Base-by-base conservation (phyloP, 2,329 filamentous ascomycete genomes). In the Aspergillus calidoustus region DNA sequence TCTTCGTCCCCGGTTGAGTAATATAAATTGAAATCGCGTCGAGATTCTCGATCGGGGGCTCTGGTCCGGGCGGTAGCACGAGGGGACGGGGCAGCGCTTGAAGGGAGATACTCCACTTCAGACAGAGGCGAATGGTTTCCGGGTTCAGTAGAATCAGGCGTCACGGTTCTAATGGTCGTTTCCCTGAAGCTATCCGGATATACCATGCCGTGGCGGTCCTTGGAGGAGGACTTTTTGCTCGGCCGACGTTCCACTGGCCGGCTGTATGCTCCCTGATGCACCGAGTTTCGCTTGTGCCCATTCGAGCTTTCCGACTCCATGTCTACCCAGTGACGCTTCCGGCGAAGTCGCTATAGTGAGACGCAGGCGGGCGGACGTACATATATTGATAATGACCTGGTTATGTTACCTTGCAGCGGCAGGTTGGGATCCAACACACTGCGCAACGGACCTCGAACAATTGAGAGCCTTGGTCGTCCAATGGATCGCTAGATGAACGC, bases 191-290 rank as follows among this genome's bases (percentile, higher is more conserved):
- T 79, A 64, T 82, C 80, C 31, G 78, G 77, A 63, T 81, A 81
- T 28, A 81, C 73, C 67, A 78, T 79, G 51, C 79, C 79, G 68
- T 80, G 79, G 38, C 79, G 76, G 63, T 81, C 79, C 61, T 76
- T 77, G 19, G 79, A 81, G 30, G 79, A 79, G 34, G 79, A 80
- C 64, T 81, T 81, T 66, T 81, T 82, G 71, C 79, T 81, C 9
- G 79, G 71, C 44, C 78, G 73, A 51, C 79, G 74, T 70, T 80
- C 78, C 62, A 81, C 73, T 34, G 77, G 76, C 59, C 77, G 75
- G 62, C 71, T 76, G 62, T 78, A 72, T 49, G 69, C 64, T 59
- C 74, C 74, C 55, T 78, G 74, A 54, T 76, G 76, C 64, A 74
- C 70, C 22, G 77, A 78, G 64, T 76, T 76, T 66, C 77, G 74